These are phyloP conservation scores for Colletotrichum destructivum DNA, from an alignment of 2,329 filamentous ascomycete species.

Conservation along the genomic window DNA sequence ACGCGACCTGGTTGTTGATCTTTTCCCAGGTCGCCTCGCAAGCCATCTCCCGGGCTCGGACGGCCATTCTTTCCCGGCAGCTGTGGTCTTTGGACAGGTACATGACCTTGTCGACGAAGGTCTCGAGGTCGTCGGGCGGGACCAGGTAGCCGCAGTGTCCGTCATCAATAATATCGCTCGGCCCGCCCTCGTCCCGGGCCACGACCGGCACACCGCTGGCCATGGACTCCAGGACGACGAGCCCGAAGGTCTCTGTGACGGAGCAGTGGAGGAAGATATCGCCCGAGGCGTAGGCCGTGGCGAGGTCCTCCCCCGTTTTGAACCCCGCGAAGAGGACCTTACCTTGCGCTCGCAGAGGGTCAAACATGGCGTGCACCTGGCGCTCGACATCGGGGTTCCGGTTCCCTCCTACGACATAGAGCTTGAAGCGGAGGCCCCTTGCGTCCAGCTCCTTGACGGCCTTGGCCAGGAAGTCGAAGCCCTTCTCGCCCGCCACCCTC, in stretches of 20 bases:
- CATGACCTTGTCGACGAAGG: conserved; percentile 69
- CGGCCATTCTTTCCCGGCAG: conserved; percentile 62
- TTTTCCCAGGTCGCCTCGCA: conserved; percentile 79
- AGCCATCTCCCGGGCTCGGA: conserved; percentile 68
- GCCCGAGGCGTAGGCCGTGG: conserved; percentile 76
- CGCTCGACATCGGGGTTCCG: conserved; percentile 74
- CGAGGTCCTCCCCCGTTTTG: conserved; percentile 72
- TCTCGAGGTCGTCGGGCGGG: conserved; percentile 70
- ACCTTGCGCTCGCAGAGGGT: conserved; percentile 60
- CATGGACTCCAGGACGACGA: conserved; percentile 81
- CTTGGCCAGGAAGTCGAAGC: conserved; percentile 76
- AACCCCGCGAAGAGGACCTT: conserved; percentile 78
- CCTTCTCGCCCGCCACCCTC: conserved; percentile 79
- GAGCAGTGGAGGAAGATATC: conserved; percentile 82
- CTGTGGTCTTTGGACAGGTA: conserved; percentile 62
- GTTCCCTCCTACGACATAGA: conserved; percentile 79
- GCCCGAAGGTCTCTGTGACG: conserved; percentile 79
- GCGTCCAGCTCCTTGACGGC: conserved; percentile 69
- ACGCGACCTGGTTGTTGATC: conserved; percentile 79
- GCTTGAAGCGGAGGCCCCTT: conserved; percentile 71
- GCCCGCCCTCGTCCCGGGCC: conserved; percentile 78
- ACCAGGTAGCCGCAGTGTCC: conserved; percentile 74
- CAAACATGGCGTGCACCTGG: conserved; percentile 74
- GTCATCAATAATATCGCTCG: conserved; percentile 76
- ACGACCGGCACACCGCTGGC: conserved; percentile 79